Evolutionary conservation across 2,329 filamentous ascomycete genomes (phyloP), one percentile per base, ranked within the genome.

Genomic region (Penicillium sp.): DNA sequence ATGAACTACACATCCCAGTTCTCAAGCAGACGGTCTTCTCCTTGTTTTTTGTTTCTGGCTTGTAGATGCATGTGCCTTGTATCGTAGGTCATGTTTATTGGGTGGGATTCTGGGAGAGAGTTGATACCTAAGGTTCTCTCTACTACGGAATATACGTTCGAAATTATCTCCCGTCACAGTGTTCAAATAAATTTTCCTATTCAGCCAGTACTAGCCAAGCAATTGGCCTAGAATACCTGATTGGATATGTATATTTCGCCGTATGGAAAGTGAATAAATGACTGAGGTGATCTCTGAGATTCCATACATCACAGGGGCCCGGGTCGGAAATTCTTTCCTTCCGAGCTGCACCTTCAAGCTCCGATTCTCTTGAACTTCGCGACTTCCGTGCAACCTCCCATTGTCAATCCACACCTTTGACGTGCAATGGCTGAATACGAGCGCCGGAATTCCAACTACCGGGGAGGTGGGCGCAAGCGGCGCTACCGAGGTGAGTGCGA

Each of bases 401-500:
- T 43, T 49, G 39, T 46, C 27, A 38, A 34, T 31, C 42, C 42
- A 39, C 18, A 32, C 36, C 24, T 23, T 32, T 42, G 39, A 35
- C 38, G 38, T 48, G 50, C 24, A 43, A 52, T 80, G 77, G 74
- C 74, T 44, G 77, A 80, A 51, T 74, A 76, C 59, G 76, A 79
- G 52, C 69, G 83, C 65, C 77, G 77, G 47, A 67, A 74, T 49
- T 73, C 78, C 48, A 74, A 79, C 50, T 70, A 78, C 62, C 75
- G 64, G 43, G 62, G 63, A 59, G 66, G 65, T 49, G 63, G 66
- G 56, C 82, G 86, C 67, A 95, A 94, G 73, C 79, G 86, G 61
- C 80, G 89, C 65, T 85, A 84, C 64, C 79, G 87, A 86, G 89
- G 89, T 90, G 67, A 52, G 49, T 49, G 16, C 49, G 13, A 43